phyloP scores from a whole-genome alignment of 345 rosid genomes.

The Cardamine chenopodiifolia region DNA sequence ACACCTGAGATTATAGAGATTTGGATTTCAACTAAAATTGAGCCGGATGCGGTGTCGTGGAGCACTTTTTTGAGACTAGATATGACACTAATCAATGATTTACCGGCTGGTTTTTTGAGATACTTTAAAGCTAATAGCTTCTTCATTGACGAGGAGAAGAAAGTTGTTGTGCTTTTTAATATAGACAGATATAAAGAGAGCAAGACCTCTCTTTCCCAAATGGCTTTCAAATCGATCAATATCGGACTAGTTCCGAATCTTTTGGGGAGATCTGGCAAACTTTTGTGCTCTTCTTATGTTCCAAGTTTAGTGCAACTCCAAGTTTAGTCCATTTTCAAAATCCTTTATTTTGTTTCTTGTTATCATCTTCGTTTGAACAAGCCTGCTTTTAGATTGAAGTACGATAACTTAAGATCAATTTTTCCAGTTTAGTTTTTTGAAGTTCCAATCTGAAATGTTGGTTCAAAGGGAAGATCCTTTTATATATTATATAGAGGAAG shows the following conservation, averaged over 20 bases:
- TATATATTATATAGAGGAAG: neutral
- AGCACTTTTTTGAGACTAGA: neutral
- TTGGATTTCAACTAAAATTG: neutral
- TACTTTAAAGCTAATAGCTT: neutral
- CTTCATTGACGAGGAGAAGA: constrained; percentile 12
- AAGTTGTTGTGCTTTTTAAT: neutral
- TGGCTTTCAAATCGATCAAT: neutral
- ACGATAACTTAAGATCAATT: neutral
- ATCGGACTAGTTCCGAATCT: neutral
- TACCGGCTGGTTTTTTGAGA: neutral
- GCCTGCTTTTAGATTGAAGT: too few species aligned
- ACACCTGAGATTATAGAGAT: neutral
- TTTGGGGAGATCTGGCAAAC: neutral
- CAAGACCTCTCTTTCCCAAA: neutral
- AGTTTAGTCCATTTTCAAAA: neutral
- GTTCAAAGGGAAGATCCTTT: neutral
- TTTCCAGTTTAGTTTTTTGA: neutral
- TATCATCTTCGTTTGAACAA: neutral
- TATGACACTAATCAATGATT: neutral
- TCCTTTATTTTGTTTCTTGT: neutral
- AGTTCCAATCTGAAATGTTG: neutral
- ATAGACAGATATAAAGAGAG: neutral
- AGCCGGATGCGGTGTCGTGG: neutral
- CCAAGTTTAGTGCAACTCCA: constrained; percentile 13
- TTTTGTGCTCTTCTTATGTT: constrained; percentile 11